Conservation (phyloP, 306 rosid genomes). For the Medicago truncatula region DNA sequence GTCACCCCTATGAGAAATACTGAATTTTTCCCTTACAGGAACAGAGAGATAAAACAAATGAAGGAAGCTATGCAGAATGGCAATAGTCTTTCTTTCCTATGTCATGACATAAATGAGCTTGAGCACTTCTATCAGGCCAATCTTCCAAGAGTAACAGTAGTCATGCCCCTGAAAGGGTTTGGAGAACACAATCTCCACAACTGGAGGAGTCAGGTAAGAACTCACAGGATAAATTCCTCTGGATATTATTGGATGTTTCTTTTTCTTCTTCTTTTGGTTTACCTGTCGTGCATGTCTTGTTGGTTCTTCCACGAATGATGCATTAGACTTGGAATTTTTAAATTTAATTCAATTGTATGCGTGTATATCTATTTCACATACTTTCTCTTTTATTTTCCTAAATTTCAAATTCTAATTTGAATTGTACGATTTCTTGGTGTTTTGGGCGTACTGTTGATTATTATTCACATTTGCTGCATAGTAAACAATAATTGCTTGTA, state of each 20-base stretch:
- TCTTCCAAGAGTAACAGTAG: slow-evolving; percentile 81
- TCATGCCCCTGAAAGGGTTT: slow-evolving; percentile 96
- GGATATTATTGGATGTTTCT: slow-evolving; percentile 30
- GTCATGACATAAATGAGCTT: slow-evolving; percentile 74
- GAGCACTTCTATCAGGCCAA: slow-evolving; percentile 89
- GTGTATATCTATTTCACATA: slow-evolving; percentile 17
- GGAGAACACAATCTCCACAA: slow-evolving; percentile 96
- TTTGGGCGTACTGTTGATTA: neutral
- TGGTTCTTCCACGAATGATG: slow-evolving; percentile 28
- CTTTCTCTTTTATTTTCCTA: slow-evolving; percentile 24
- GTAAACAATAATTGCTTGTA: slow-evolving; percentile 24
- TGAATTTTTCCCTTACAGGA: slow-evolving; percentile 57
- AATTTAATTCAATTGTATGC: slow-evolving; percentile 2
- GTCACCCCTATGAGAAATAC: slow-evolving; percentile 24
- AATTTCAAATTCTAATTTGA: slow-evolving; percentile 29
- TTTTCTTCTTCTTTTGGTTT: slow-evolving; percentile 23
- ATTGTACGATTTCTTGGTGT: slow-evolving; percentile 25
- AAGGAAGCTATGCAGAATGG: slow-evolving; percentile 63
- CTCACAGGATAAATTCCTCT: neutral
- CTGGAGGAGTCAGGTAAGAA: slow-evolving; percentile 92
- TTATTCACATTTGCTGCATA: slow-evolving; percentile 27
- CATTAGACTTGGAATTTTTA: neutral
- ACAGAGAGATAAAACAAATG: slow-evolving; percentile 82
- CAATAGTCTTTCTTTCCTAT: slow-evolving; percentile 84
- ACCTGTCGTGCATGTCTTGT: neutral